phyloP scores from a whole-genome alignment of 1,284 basidiomycete species.

The Xanthoconium separans region DNA sequence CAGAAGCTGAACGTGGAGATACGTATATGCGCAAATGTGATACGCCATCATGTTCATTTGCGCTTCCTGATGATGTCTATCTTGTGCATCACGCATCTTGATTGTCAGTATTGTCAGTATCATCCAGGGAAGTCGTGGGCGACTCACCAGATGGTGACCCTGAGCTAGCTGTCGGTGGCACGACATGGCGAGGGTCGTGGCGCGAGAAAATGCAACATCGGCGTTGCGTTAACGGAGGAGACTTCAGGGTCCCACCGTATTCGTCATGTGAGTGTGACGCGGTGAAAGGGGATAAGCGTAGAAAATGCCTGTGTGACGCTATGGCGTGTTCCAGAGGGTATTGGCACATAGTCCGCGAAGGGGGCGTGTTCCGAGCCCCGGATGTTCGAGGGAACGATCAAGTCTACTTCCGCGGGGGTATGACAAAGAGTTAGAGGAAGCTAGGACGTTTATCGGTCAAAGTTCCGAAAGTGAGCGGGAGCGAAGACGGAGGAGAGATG shows the following conservation, averaged over 20 bases:
- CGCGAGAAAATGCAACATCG: background rate
- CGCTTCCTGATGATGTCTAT: background rate
- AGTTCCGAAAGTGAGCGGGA: too few relatives aligned
- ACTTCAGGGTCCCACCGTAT: background rate
- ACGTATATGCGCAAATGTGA: constrained; percentile 1
- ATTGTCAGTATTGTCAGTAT: background rate
- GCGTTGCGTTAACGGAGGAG: background rate
- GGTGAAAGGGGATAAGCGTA: constrained; percentile 1
- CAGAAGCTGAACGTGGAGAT: constrained; percentile 3
- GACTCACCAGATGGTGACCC: background rate
- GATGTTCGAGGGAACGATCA: background rate
- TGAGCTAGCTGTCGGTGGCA: background rate
- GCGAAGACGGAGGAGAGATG: background rate
- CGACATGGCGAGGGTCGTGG: background rate
- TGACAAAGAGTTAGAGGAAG: background rate
- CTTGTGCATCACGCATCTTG: background rate
- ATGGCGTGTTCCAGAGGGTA: constrained; percentile 7
- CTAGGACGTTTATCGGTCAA: background rate
- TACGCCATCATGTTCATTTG: background rate
- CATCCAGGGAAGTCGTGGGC: too few relatives aligned
- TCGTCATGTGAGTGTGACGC: constrained; percentile 11
- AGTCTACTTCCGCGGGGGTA: constrained; percentile 1
- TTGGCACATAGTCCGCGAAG: constrained; percentile 10
- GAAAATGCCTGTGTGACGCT: background rate
- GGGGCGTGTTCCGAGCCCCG: constrained; percentile 7